Base-by-base conservation (phyloP, 1,284 basidiomycete genomes). In the Filobasidium uniguttulatum region DNA sequence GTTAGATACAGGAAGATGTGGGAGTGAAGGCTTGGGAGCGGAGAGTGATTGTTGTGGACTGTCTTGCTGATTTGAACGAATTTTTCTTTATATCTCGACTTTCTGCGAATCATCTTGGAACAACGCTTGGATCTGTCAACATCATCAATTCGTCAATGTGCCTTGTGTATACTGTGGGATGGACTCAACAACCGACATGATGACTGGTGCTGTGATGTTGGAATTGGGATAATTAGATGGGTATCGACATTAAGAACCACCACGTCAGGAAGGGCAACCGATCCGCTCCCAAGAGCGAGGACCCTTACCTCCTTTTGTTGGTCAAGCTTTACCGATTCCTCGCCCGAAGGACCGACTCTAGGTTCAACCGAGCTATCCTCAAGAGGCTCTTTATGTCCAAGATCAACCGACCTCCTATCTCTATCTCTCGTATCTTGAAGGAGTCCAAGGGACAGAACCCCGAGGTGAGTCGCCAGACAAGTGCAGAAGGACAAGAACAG, bases 311-410 rank as follows among this genome's bases (percentile, higher is more conserved):
- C 65, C 83, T 96, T 68, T 80, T 97, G 66, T 82, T 99, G 57
- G 93, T 98, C 73, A 97, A 98, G 93, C 81, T 98, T 60, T 99
- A 98, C 79, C 89, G 93, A 66, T 99, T 98, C 82, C 77, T 99
- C 59, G 91, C 93, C 59, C 85, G 94, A 67, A 84, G 94, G 66
- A 98, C 94, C 51, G 88, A 97, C 70, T 81, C 88, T 56, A 75
- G 76, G 61, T 99, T 99, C 77, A 99, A 99, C 86, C 89, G 93
- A 82, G 85, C 82, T 66, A 77, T 99, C 73, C 88, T 99, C 66
- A 87, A 83, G 73, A 85, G 93, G 56, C 82, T 98, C 56, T 98
- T 90, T 78, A 83, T 91, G 73, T 50, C 48, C 48, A 90, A 91
- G 78, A 82, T 80, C 79, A 98, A 98, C 81, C 87, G 89, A 59